These are phyloP conservation scores for Glycine latifolia DNA, from an alignment of 306 rosid genomes.

Conservation along the genomic window DNA sequence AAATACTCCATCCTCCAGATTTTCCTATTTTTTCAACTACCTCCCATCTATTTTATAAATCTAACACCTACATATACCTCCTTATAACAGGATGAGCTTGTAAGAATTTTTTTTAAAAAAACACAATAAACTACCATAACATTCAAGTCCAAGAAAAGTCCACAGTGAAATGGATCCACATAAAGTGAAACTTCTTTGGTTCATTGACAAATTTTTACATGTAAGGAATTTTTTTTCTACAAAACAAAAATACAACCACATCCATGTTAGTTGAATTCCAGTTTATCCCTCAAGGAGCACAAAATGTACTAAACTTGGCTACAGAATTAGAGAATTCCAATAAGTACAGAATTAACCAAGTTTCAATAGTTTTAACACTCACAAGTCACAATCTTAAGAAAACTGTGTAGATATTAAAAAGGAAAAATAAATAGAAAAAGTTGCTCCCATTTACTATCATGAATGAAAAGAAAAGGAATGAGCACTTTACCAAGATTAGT, in stretches of 20 bases:
- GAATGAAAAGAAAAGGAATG: constrained; percentile 16
- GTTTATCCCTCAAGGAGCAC: not conserved
- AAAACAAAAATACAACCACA: not conserved
- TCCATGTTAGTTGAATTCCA: constrained; percentile 7
- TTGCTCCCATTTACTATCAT: not conserved
- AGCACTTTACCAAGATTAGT: constrained; percentile 34
- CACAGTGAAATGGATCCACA: not conserved
- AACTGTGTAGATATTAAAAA: not conserved
- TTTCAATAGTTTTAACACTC: constrained; percentile 25
- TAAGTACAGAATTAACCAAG: not conserved
- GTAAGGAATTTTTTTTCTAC: not conserved
- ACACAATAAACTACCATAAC: not conserved
- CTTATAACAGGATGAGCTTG: not conserved
- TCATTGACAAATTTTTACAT: not conserved
- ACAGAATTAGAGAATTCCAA: constrained; percentile 13
- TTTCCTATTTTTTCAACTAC: not conserved
- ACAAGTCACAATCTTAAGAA: not conserved
- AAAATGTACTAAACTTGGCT: not conserved
- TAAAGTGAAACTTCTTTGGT: not conserved
- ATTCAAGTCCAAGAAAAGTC: constrained; percentile 18
- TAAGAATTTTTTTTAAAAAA: not conserved
- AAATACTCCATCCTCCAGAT: not conserved
- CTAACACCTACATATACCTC: not conserved
- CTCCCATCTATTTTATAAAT: constrained; percentile 3
- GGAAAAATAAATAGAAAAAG: not conserved